These are phyloP conservation scores for Boletus hoseneyae DNA, from an alignment of 1,284 basidiomycete genomes.

Conservation along the genomic window DNA sequence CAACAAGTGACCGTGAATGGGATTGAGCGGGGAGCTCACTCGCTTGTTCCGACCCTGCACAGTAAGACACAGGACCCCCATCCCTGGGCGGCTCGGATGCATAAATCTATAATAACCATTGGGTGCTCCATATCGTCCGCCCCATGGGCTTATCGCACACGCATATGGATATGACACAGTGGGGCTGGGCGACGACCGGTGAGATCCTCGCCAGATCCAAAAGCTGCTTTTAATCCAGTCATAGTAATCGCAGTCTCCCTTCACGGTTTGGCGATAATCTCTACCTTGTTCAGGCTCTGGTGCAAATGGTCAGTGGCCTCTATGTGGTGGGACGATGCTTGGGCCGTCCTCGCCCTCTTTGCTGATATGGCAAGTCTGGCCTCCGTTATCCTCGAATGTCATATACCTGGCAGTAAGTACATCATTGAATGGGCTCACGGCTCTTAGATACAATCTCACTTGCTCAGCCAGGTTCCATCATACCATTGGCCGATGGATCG, in stretches of 20 bases:
- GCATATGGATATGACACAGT: too few relatives aligned
- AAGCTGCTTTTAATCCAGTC: background rate
- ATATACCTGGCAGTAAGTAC: background rate
- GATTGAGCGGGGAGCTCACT: background rate
- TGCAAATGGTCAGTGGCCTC: constrained; percentile 13
- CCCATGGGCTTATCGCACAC: too few relatives aligned
- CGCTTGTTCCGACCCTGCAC: background rate
- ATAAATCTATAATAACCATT: background rate
- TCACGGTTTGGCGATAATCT: constrained; percentile 10
- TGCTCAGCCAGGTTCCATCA: background rate
- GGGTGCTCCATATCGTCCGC: background rate
- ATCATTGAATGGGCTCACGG: background rate
- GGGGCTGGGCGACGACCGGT: constrained; percentile 7
- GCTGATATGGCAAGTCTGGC: constrained; percentile 4
- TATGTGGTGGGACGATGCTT: constrained; percentile 23
- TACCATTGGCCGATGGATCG: constrained; percentile 9
- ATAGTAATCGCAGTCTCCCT: constrained; percentile 8
- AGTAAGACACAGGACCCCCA: too few relatives aligned
- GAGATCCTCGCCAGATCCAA: background rate
- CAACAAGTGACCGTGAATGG: too few relatives aligned
- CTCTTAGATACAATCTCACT: background rate
- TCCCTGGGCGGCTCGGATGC: background rate
- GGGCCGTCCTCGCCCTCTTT: constrained; percentile 14
- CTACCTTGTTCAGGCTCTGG: constrained; percentile 17
- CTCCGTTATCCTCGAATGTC: constrained; percentile 1